Percentiles rank a stretch among this genome's conserved stretches.
Evolutionary conservation across 108 stramenopile genomes (phyloP).

Genomic region (Conticribra weissflogii): DNA sequence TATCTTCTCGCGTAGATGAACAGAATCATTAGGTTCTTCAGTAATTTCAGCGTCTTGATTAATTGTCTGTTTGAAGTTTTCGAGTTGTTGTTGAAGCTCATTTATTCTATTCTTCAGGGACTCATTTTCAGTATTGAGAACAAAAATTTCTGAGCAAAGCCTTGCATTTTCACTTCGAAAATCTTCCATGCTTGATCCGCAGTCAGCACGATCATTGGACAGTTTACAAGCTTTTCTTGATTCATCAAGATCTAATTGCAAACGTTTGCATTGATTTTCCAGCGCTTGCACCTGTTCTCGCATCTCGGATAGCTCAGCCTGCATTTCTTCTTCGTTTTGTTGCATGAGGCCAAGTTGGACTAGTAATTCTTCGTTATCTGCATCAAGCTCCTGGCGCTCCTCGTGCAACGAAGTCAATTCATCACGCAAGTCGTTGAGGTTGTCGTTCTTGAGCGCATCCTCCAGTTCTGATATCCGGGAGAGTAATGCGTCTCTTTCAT

Average conservation of each 20-base stretch:
- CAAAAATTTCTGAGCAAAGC: slow-evolving; percentile 24
- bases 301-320: slow-evolving; percentile 31
- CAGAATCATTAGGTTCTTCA: neutral
- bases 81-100: slow-evolving; percentile 4
- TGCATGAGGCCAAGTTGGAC: slow-evolving; percentile 81
- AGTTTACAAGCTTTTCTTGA: no score
- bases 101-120: slow-evolving; percentile 20
- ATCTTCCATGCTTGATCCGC: neutral
- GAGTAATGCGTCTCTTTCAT: slow-evolving; percentile 29
- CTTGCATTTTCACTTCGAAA: slow-evolving; percentile 10
- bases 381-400: slow-evolving; percentile 58
- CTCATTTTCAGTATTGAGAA: slow-evolving; percentile 25
- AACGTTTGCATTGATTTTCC: slow-evolving; percentile 14
- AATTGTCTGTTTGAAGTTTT: slow-evolving; percentile 7
- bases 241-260: slow-evolving; percentile 33
- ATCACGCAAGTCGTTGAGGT: slow-evolving; percentile 41
- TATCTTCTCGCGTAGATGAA: slow-evolving; percentile 26
- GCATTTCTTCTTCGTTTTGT: slow-evolving; percentile 55
- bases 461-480: slow-evolving; percentile 37
- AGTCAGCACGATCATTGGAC: neutral
- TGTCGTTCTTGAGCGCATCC: slow-evolving; percentile 33
- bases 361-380: slow-evolving; percentile 81
- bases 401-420: slow-evolving; percentile 50
- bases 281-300: slow-evolving; percentile 34
- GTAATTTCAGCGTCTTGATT: neutral